Evolutionary conservation across 495 filamentous ascomycete genomes (phyloP).

Genomic region (Aspergillus conjunctus): DNA sequence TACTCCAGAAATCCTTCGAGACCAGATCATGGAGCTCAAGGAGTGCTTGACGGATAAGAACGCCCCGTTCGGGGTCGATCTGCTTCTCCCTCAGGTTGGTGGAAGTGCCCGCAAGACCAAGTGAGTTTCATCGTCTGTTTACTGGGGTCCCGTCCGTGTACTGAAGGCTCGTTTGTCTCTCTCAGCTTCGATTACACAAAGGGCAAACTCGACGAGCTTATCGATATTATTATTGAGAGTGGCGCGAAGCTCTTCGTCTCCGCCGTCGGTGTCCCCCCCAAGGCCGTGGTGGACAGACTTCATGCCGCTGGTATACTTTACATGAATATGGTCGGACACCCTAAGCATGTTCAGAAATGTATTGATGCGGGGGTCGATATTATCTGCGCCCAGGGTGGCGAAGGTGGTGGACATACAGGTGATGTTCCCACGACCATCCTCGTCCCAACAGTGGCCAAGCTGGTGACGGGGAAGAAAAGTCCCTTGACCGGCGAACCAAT

Average conservation of each 20-base stretch:
- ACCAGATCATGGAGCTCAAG: conserved; percentile 94
- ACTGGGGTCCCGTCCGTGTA: background rate
- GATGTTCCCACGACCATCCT: conserved; percentile 84
- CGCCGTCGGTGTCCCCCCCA: conserved; percentile 90
- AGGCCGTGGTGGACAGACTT: conserved; percentile 80
- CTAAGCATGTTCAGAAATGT: conserved; percentile 94
- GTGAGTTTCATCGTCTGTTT: conserved; percentile 47
- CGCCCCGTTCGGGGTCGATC: conserved; percentile 94
- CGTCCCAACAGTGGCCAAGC: conserved; percentile 83
- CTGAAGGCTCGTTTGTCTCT: background rate
- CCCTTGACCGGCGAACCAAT: conserved; percentile 84
- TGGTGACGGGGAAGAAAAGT: conserved; percentile 77
- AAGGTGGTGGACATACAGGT: conserved; percentile 91
- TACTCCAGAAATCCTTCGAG: conserved; percentile 91
- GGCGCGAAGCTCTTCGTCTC: conserved; percentile 93
- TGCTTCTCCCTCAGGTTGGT: conserved; percentile 90
- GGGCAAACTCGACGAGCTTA: conserved; percentile 88
- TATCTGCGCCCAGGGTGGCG: too few relatives aligned
- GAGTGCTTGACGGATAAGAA: conserved; percentile 86
- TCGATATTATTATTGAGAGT: conserved; percentile 87
- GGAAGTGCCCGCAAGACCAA: conserved; percentile 92
- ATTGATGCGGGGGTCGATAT: conserved; percentile 73
- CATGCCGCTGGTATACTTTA: conserved; percentile 85
- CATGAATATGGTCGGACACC: conserved; percentile 99
- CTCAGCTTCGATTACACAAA: conserved; percentile 97